Evolutionary conservation across 2,329 filamentous ascomycete species (phyloP), one percentile per base, ranked within the genome.

Genomic region (Hymenoscyphus repandus): DNA sequence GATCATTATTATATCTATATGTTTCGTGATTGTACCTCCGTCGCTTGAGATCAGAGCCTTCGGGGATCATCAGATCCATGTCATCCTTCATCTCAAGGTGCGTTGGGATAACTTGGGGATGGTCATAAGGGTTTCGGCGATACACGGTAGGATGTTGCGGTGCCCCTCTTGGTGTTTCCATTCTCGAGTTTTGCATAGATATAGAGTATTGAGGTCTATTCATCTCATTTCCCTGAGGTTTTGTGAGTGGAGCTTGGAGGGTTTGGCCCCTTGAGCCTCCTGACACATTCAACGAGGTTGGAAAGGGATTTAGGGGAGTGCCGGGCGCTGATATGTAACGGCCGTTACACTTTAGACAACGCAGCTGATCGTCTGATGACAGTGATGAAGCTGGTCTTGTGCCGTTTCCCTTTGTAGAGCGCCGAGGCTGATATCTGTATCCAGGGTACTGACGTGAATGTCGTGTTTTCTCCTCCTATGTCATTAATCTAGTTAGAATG

Each of bases 401-500:
- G 13, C 56, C 58, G 49, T 52, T 61, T 38, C 56, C 13, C 50
- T 63, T 66, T 7, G 64, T 64, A 42, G 64, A 56, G 52, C 66
- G 58, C 51, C 64, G 61, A 33, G 93, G 93, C 67, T 96, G 90
- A 66, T 97, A 99, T 56, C 90, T 84, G 70, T 99, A 99, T 58
- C 89, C 86, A 2, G 93, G 93, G 67, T 96, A 96, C 70, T 91
- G 88, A 57, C 85, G 83, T 64, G 90, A 85, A 68, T 99, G 93
- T 15, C 88, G 85, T 54, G 83, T 75, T 74, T 97, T 97, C 69
- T 97, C 93, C 71, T 96, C 81, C 82, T 86, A 59, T 44, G 18
- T 47, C 11, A 47, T 50, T 18, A 17, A 20, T 36, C 27, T 27
- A 15, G 18, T 55, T 37, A 47, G 40, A 22, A 42, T 22, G 43